Conservation (phyloP, 352 stramenopile species). For the Pythium aristosporum region DNA sequence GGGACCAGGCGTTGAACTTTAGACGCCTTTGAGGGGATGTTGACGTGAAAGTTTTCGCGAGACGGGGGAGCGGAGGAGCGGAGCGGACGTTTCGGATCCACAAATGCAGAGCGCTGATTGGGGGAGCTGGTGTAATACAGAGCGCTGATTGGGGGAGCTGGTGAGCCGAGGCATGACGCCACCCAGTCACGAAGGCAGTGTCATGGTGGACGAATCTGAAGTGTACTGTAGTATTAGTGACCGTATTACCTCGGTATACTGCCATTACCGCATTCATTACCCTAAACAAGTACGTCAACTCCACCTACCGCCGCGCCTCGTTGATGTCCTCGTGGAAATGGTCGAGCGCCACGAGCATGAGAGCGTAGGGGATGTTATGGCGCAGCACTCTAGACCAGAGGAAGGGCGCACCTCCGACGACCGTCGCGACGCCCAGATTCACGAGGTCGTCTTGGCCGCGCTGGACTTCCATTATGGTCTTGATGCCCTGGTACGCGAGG, state of each 20-base stretch:
- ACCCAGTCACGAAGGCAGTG: slow-evolving; percentile 2
- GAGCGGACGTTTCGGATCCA: neutral
- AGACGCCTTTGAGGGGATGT: slow-evolving; percentile 10
- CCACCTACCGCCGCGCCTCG: slow-evolving; percentile 34
- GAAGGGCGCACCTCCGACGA: slow-evolving; percentile 55
- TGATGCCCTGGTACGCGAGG: slow-evolving; percentile 71
- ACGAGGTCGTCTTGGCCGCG: slow-evolving; percentile 55
- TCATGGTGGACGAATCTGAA: neutral
- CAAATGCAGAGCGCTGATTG: slow-evolving; percentile 12
- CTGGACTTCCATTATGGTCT: slow-evolving; percentile 66
- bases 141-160: too few species aligned
- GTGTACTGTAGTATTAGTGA: slow-evolving; percentile 2
- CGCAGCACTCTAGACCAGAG: slow-evolving; percentile 60
- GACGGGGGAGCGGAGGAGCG: slow-evolving; percentile 1
- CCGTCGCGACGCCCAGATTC: slow-evolving; percentile 54
- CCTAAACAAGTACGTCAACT: slow-evolving; percentile 15
- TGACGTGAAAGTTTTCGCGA: slow-evolving; percentile 21
- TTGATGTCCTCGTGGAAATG: slow-evolving; percentile 84
- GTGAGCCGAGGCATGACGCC: slow-evolving; percentile 1
- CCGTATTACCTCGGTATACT: neutral
- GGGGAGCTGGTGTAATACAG: neutral
- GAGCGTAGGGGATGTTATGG: slow-evolving; percentile 71
- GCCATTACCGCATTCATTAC: neutral
- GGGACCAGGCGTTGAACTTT: slow-evolving; percentile 22
- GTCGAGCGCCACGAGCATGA: slow-evolving; percentile 76